Evolutionary conservation across 1,139 yeast species (phyloP), one percentile per base, ranked within the genome.

Genomic region (Yarrowia galli): DNA sequence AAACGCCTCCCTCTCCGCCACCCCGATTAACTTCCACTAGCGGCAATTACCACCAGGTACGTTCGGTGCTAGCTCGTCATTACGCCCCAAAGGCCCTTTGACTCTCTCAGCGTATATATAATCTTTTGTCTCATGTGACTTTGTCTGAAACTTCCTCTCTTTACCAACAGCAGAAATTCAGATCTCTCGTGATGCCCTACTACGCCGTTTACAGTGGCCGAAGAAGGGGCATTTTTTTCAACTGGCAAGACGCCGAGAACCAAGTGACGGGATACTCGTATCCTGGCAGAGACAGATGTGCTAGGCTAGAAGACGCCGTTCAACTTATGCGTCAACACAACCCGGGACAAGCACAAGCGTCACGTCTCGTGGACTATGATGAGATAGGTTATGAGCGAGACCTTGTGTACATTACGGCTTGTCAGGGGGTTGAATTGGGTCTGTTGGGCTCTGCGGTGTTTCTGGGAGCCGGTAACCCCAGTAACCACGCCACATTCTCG

Each of bases 161-260:
- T n/a, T n/a, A n/a, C n/a, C n/a, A n/a, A n/a, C n/a, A n/a, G n/a
- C n/a, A n/a, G n/a, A n/a, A n/a, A n/a, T n/a, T n/a, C n/a, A n/a
- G n/a, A n/a, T n/a, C 8, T 16, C 3, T 32, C 40, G 4, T 23
- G n/a, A 51, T 53, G 60, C 60, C 60, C 60, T 53, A 53, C 45
- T 53, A 53, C 45, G 60, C 60, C 42, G 45, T 53, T 20, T 53
- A 53, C 43, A 16, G 60, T 16, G 60, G 60, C 28, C 43, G 60
- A 20, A 22, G 60, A 36, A 22, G 60, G 23, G 60, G 45, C 43
- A 36, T 53, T 38, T 53, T 53, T n/a, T 36, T n/a, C 60, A 53
- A 36, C 43, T 53, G 60, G 60, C 16, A 36, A 20, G 60, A 53
- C 32, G 60, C 60, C 9, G 60, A 53, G n/a, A 53, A 53, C 20